Percentiles rank a stretch among this genome's conserved stretches.
These are phyloP conservation scores for Arxiozyma heterogenica DNA, from an alignment of 1,139 yeast genomes.

Conservation along the genomic window DNA sequence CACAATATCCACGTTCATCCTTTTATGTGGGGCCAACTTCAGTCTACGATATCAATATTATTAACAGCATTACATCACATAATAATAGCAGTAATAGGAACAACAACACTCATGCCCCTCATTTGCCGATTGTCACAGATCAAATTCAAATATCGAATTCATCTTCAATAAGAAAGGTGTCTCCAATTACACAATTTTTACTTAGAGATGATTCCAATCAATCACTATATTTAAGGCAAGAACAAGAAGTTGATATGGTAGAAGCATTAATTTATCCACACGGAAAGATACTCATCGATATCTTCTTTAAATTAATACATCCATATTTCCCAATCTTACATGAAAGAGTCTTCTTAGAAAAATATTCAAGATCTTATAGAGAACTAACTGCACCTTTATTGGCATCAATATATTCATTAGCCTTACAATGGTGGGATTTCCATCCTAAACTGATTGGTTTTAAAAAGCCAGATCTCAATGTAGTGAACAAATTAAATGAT, in stretches of 20 bases:
- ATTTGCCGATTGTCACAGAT: conserved; percentile 24
- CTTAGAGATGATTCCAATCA: conserved; percentile 66
- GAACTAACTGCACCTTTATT: conserved; percentile 70
- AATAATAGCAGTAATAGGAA: conserved; percentile 20
- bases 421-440: conserved; percentile 79
- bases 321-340: conserved; percentile 73
- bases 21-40: conserved; percentile 72
- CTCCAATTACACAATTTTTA: conserved; percentile 55
- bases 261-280: conserved; percentile 69
- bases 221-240: conserved; percentile 51
- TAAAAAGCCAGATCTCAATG: conserved; percentile 48
- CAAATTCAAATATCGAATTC: conserved; percentile 40
- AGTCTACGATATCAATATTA: conserved; percentile 49
- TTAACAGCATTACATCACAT: conserved; percentile 45
- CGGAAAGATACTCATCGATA: conserved; percentile 61
- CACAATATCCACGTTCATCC: conserved; percentile 68
- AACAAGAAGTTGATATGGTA: conserved; percentile 59
- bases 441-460: conserved; percentile 56
- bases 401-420: conserved; percentile 67
- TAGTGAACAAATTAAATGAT: conserved; percentile 48
- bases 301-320: conserved; percentile 66
- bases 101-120: background rate
- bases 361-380: conserved; percentile 65
- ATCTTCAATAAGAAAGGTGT: conserved; percentile 57
- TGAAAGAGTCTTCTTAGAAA: conserved; percentile 66